A percentile compares a stretch with the other conserved stretches of the same genome.
Conservation (phyloP, 108 stramenopile species). For the Pseudonitzschia delicatissima region DNA sequence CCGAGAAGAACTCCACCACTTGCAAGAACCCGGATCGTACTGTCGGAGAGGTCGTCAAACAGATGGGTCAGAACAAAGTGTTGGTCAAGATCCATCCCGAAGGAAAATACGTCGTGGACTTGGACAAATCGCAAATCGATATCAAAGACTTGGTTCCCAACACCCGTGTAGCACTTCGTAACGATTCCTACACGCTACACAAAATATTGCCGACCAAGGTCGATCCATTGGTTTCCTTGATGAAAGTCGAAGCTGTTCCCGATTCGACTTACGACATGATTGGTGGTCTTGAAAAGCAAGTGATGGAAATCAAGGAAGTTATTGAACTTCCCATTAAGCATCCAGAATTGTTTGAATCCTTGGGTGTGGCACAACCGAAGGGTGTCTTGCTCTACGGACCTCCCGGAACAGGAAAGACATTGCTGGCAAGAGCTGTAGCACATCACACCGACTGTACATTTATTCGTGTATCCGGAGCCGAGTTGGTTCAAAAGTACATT, state of each 20-base stretch:
- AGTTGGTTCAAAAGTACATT: slow-evolving; percentile 99
- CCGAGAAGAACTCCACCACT: slow-evolving; percentile 96
- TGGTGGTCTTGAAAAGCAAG: slow-evolving; percentile 98
- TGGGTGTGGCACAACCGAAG: slow-evolving; percentile 99
- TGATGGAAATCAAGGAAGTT: slow-evolving; percentile 99
- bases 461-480: slow-evolving; percentile 98
- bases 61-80: slow-evolving; percentile 98
- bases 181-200: slow-evolving; percentile 98
- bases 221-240: slow-evolving; percentile 96
- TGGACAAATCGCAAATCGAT: slow-evolving; percentile 94
- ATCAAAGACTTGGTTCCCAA: slow-evolving; percentile 96
- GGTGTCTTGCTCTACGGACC: slow-evolving; percentile 98
- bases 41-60: slow-evolving; percentile 99
- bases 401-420: slow-evolving; percentile 99
- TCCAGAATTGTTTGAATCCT: slow-evolving; percentile 97
- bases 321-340: slow-evolving; percentile 99
- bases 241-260: slow-evolving; percentile 99
- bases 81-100: slow-evolving; percentile 98
- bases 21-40: slow-evolving; percentile 98
- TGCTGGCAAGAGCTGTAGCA: slow-evolving; percentile 98
- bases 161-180: slow-evolving; percentile 97
- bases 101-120: slow-evolving; percentile 99
- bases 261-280: slow-evolving; percentile 99
- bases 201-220: slow-evolving; percentile 99
- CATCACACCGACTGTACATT: slow-evolving; percentile 99